Evolutionary conservation across 2,329 filamentous ascomycete genomes (phyloP), one percentile per base, ranked within the genome.

Genomic region (Pseudophaeomoniella oleicola): DNA sequence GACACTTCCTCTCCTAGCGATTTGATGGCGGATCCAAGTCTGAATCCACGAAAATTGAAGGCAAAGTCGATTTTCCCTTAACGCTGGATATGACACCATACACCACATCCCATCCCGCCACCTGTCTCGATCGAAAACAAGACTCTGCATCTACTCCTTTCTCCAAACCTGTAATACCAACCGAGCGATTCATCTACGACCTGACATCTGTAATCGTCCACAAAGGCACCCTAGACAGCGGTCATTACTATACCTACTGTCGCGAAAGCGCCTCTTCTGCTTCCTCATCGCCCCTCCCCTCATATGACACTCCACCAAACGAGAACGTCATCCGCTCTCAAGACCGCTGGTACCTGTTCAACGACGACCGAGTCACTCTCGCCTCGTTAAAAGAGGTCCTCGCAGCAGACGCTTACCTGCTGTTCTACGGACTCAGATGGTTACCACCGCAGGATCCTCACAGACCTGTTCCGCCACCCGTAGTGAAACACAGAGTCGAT

Each of bases 261-360:
- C 68, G 84, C 33, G 80, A 88, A 40, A 81, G 78, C 3, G n/a
- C n/a, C n/a, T n/a, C n/a, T n/a, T n/a, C n/a, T n/a, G n/a, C n/a
- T n/a, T n/a, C n/a, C n/a, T n/a, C n/a, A n/a, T n/a, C n/a, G n/a
- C n/a, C n/a, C n/a, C n/a, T n/a, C n/a, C n/a, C n/a, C n/a, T n/a
- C n/a, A n/a, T n/a, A n/a, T n/a, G n/a, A n/a, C n/a, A n/a, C n/a
- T n/a, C n/a, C n/a, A n/a, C n/a, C n/a, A n/a, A n/a, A n/a, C n/a
- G n/a, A n/a, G n/a, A n/a, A n/a, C n/a, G n/a, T n/a, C n/a, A n/a
- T n/a, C n/a, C n/a, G n/a, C n/a, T n/a, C n/a, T n/a, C n/a, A n/a
- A n/a, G 80, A 83, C 38, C 46, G 93, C 71, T 96, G 88, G 88
- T 93, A 94, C 56, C 76, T 83, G 38, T 94, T 94, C 59, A 92